A percentile compares a stretch with the other conserved stretches of the same genome.
These are phyloP conservation scores for Candida corydali DNA, from an alignment of 805 yeast genomes.

Conservation along the genomic window DNA sequence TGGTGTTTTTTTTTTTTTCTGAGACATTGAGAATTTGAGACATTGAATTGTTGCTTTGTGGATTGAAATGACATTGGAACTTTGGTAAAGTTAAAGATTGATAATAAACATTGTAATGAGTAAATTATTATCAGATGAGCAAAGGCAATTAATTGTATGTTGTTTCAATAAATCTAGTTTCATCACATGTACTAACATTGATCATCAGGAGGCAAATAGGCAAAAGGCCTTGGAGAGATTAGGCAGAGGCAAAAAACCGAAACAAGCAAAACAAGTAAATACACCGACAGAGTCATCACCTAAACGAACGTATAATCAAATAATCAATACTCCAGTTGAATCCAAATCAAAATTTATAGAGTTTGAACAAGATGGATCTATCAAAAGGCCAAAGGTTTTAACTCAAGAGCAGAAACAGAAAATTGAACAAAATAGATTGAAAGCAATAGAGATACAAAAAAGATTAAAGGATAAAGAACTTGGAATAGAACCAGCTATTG, in stretches of 20 bases:
- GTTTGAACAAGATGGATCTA: slow-evolving; percentile 7
- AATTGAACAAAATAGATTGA: slow-evolving; percentile 50
- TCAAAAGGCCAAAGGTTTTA: slow-evolving; percentile 23
- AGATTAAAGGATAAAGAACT: slow-evolving; percentile 24
- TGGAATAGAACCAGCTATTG: slow-evolving; percentile 28
- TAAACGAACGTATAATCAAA: slow-evolving; percentile 7
- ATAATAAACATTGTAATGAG: not conserved
- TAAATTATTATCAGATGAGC: slow-evolving; percentile 30
- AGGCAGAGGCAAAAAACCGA: slow-evolving; percentile 15
- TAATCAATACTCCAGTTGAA: slow-evolving; percentile 7
- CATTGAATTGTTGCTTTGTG: not conserved
- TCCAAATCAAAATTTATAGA: slow-evolving; percentile 10
- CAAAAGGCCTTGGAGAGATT: slow-evolving; percentile 58
- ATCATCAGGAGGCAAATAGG: slow-evolving; percentile 58
- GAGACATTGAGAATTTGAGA: not conserved
- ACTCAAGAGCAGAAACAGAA: slow-evolving; percentile 48
- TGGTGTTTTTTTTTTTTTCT: slow-evolving; percentile 10
- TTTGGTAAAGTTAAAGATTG: no score
- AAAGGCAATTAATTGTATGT: slow-evolving; percentile 34
- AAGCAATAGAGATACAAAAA: slow-evolving; percentile 46
- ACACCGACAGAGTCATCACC: not conserved
- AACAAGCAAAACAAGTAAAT: not conserved
- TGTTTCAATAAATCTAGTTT: not conserved
- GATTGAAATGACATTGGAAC: no score
- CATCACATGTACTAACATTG: not conserved